A percentile compares a stretch with the other conserved stretches of the same genome.
Conservation (phyloP, 1,139 yeast genomes). For the Nematodospora anomalae region DNA sequence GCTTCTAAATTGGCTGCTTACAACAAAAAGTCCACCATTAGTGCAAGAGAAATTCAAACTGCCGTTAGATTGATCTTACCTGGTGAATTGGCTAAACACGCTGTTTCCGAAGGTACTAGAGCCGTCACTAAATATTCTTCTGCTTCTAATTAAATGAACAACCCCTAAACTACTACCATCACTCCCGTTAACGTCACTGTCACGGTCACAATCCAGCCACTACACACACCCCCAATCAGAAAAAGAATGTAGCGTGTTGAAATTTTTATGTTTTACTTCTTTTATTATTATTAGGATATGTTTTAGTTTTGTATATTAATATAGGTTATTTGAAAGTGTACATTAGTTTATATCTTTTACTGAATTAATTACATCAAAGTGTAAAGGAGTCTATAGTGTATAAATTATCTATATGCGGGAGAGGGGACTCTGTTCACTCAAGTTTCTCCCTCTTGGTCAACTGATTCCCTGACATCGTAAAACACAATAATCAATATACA, state of each 20-base stretch:
- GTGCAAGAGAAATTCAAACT: slow-evolving; percentile 99
- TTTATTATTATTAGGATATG: slow-evolving; percentile 5
- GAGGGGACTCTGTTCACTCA: too few relatives aligned
- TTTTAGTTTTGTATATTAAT: slow-evolving; percentile 10
- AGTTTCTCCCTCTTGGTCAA: neutral
- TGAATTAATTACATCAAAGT: neutral
- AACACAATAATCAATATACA: slow-evolving; percentile 31
- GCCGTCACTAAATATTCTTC: slow-evolving; percentile 99
- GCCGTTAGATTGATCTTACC: slow-evolving; percentile 99
- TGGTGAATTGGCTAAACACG: slow-evolving; percentile 99
- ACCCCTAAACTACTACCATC: too few relatives aligned
- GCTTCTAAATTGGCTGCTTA: slow-evolving; percentile 99
- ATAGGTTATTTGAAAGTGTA: slow-evolving; percentile 18
- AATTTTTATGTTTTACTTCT: neutral
- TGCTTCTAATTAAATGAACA: slow-evolving; percentile 56
- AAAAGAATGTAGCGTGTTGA: too few relatives aligned
- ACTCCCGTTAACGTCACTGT: too few relatives aligned
- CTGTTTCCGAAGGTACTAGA: slow-evolving; percentile 99
- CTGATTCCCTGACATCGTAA: slow-evolving; percentile 1
- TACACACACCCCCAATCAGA: too few relatives aligned
- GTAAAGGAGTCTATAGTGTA: neutral
- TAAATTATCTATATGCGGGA: too few relatives aligned
- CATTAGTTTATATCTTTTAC: slow-evolving; percentile 17
- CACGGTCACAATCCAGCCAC: too few relatives aligned
- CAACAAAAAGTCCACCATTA: slow-evolving; percentile 98